Evolutionary conservation across 225 moss, liverwort and hornwort genomes (phyloP).

Genomic region (Anthoceros angustus): DNA sequence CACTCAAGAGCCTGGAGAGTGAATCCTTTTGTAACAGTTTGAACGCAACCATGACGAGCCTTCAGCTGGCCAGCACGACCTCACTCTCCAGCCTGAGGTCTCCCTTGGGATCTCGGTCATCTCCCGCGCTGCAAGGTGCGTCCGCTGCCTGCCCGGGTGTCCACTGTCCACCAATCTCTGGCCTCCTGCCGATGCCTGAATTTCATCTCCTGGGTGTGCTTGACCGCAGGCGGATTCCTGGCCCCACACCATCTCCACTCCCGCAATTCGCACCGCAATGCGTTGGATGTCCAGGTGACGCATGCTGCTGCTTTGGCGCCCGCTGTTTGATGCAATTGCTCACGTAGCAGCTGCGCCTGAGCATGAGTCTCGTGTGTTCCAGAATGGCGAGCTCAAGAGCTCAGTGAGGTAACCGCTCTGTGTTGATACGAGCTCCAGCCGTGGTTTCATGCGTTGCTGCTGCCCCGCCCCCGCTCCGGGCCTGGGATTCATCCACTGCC

Average conservation of each 20-base stretch:
- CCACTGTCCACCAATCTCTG: background rate
- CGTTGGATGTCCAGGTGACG: background rate
- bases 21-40: no score
- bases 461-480: background rate
- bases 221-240: background rate
- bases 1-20: no score
- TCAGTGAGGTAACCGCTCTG: background rate
- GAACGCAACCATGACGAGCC: background rate
- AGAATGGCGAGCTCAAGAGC: conserved; percentile 4
- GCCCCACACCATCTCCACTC: background rate
- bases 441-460: background rate
- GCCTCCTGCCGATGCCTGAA: background rate
- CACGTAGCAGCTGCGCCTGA: background rate
- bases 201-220: background rate
- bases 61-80: background rate
- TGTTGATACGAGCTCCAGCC: background rate
- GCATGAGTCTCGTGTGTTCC: background rate
- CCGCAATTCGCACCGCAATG: background rate
- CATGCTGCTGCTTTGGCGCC: background rate
- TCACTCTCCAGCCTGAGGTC: background rate
- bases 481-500: background rate
- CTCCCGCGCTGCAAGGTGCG: background rate
- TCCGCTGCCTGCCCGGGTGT: background rate
- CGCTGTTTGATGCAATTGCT: background rate
- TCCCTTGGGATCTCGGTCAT: background rate